Percentiles rank a stretch among this genome's conserved stretches.
Conservation (phyloP, 2,329 filamentous ascomycete genomes). For the Pseudocercospora cruenta region DNA sequence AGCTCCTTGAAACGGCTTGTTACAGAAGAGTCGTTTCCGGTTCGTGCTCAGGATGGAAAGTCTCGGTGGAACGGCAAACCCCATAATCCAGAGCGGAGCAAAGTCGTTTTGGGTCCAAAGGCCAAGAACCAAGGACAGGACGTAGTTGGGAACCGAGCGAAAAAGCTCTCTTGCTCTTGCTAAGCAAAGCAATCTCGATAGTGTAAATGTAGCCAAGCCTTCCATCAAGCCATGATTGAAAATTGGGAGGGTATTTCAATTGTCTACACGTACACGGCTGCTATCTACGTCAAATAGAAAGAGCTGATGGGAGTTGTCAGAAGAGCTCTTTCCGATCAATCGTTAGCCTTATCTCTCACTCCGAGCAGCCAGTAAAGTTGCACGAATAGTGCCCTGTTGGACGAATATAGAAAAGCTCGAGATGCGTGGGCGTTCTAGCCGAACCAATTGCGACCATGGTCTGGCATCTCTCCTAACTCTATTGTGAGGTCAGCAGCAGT, state of each 20-base stretch:
- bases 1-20: background rate
- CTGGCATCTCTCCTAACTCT: background rate
- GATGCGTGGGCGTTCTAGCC: background rate
- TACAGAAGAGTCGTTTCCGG: background rate
- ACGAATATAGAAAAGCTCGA: background rate
- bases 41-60: background rate
- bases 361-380: background rate
- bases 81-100: background rate
- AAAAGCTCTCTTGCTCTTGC: background rate
- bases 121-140: background rate
- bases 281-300: conserved; percentile 5
- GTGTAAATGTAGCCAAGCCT: conserved; percentile 1
- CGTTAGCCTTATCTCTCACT: background rate
- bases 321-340: background rate
- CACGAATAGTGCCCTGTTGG: background rate
- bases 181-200: conserved; percentile 6
- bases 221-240: background rate
- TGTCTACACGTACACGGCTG: background rate
- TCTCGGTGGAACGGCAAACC: background rate
- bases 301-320: background rate
- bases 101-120: background rate
- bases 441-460: background rate
- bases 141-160: background rate
- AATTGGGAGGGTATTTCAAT: background rate
- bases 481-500: background rate